Conservation (phyloP, 2,329 filamentous ascomycete genomes). For the Hypoxylon sp. region DNA sequence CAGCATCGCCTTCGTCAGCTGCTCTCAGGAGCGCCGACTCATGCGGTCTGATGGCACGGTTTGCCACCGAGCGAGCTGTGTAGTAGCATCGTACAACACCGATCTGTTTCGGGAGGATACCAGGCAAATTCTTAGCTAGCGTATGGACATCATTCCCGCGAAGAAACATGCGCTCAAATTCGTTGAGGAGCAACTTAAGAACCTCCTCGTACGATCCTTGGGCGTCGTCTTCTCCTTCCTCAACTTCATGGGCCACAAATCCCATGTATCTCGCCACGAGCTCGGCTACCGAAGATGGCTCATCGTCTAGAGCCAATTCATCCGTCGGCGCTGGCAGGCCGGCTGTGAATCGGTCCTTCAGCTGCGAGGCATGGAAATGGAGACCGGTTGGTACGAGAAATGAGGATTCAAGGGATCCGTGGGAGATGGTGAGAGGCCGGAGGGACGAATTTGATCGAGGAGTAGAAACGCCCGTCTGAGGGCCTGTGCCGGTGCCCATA, state of each 20-base stretch:
- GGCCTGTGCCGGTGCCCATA: conserved; percentile 69
- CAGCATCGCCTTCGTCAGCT: conserved; percentile 81
- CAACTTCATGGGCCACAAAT: conserved; percentile 86
- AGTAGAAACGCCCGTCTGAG: conserved; percentile 96
- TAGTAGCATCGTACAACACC: conserved; percentile 92
- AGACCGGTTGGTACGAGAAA: conserved; percentile 94
- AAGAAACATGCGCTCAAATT: conserved; percentile 95
- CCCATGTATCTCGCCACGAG: conserved; percentile 93
- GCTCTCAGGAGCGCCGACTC: conserved; percentile 93
- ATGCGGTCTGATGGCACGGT: conserved; percentile 87
- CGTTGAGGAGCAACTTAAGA: conserved; percentile 88
- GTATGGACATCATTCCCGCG: conserved; percentile 96
- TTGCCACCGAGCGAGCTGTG: conserved; percentile 81
- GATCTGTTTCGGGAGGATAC: conserved; percentile 92
- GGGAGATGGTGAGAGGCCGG: conserved; percentile 86
- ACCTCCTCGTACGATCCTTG: conserved; percentile 92
- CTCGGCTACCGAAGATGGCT: conserved; percentile 95
- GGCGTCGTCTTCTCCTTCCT: conserved; percentile 88
- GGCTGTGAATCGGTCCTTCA: conserved; percentile 88
- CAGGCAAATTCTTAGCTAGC: conserved; percentile 82
- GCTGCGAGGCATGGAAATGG: conserved; percentile 93
- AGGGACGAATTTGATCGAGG: conserved; percentile 93
- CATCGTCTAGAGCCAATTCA: conserved; percentile 96
- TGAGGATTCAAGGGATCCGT: conserved; percentile 95
- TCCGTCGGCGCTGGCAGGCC: conserved; percentile 91